Percentiles rank a stretch among this genome's conserved stretches.
These are phyloP conservation scores for Candida sp. DNA, from an alignment of 1,139 yeast species.

Conservation along the genomic window DNA sequence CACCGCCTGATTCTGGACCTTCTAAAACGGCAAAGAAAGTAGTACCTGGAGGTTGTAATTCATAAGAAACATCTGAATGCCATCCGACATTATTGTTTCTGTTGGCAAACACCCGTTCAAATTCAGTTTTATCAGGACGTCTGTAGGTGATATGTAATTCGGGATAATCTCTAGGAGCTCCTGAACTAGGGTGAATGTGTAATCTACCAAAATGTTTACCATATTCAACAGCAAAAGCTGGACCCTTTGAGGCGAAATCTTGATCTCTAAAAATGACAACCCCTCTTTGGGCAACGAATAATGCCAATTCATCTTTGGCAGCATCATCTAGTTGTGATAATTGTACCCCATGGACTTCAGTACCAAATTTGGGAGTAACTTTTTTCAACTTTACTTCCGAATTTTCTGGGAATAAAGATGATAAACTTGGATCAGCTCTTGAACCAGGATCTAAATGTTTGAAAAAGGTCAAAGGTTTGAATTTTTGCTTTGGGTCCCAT, in stretches of 20 bases:
- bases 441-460: slow-evolving; percentile 50
- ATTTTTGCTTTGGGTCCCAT: slow-evolving; percentile 45
- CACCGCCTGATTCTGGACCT: slow-evolving; percentile 68
- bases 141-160: slow-evolving; percentile 62
- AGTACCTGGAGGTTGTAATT: slow-evolving; percentile 62
- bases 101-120: slow-evolving; percentile 25
- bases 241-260: slow-evolving; percentile 55
- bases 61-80: slow-evolving; percentile 72
- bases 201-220: slow-evolving; percentile 66
- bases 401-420: slow-evolving; percentile 40
- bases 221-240: slow-evolving; percentile 46
- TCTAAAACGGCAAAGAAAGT: slow-evolving; percentile 58
- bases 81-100: slow-evolving; percentile 38
- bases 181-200: slow-evolving; percentile 71
- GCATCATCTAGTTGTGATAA: slow-evolving; percentile 44
- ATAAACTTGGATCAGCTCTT: slow-evolving; percentile 50
- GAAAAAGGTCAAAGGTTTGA: slow-evolving; percentile 43
- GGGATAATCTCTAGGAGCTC: slow-evolving; percentile 54
- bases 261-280: slow-evolving; percentile 65
- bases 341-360: slow-evolving; percentile 55
- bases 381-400: slow-evolving; percentile 24
- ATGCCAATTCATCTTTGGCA: slow-evolving; percentile 61
- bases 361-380: slow-evolving; percentile 64
- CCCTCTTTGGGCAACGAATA: slow-evolving; percentile 60
- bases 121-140: slow-evolving; percentile 37